Percentiles rank a stretch among this genome's conserved stretches.
Conservation (phyloP, 2,329 filamentous ascomycete species). For the Celoporthe dispersa region DNA sequence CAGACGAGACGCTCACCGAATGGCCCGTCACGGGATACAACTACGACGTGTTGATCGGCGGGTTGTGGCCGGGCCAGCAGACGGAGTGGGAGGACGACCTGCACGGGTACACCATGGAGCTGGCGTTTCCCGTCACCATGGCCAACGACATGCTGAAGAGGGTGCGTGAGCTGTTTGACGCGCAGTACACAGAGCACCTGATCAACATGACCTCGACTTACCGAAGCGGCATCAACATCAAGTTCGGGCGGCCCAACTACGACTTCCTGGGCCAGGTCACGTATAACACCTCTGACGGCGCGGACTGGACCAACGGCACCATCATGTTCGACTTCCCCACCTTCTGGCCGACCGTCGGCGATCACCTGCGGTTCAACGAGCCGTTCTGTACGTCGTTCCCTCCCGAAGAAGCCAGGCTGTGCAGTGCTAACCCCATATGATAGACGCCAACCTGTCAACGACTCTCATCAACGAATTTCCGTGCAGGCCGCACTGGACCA, state of each 20-base stretch:
- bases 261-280: slow-evolving; percentile 56
- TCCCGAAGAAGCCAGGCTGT: slow-evolving; percentile 3
- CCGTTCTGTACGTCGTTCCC: slow-evolving; percentile 47
- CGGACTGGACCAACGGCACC: slow-evolving; percentile 53
- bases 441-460: slow-evolving; percentile 50
- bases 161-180: slow-evolving; percentile 53
- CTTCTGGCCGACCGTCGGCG: slow-evolving; percentile 50
- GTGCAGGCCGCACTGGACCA: slow-evolving; percentile 58
- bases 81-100: slow-evolving; percentile 56
- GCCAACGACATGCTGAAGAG: slow-evolving; percentile 55
- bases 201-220: slow-evolving; percentile 55
- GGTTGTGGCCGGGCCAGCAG: slow-evolving; percentile 52
- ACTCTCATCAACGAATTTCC: slow-evolving; percentile 54
- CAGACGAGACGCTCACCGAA: slow-evolving; percentile 44
- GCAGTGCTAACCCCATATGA: not conserved
- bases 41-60: slow-evolving; percentile 57
- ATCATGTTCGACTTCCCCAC: slow-evolving; percentile 60
- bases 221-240: slow-evolving; percentile 51
- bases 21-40: slow-evolving; percentile 60
- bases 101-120: slow-evolving; percentile 53
- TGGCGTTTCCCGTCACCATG: slow-evolving; percentile 54
- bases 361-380: slow-evolving; percentile 53
- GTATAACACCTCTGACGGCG: slow-evolving; percentile 51
- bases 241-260: slow-evolving; percentile 53
- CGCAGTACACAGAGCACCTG: slow-evolving; percentile 45